Base-by-base conservation (phyloP, 352 stramenopile species). In the Phytophthora foliorum region DNA sequence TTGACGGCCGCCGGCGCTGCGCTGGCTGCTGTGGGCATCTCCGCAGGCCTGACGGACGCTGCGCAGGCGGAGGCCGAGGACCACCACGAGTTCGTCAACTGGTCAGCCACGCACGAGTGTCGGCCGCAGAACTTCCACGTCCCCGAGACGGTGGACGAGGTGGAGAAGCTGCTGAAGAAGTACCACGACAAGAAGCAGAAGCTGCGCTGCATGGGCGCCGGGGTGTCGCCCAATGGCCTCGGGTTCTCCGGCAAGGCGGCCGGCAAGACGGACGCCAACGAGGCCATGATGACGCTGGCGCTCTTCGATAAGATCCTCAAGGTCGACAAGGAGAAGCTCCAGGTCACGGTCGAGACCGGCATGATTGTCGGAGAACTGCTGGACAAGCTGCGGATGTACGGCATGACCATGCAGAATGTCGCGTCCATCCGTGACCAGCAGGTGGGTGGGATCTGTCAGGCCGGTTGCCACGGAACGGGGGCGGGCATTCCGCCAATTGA, bases 391-490 rank as follows among this genome's bases (percentile, higher is more conserved):
- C 83, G 86, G 8, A 70, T 58, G 19, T 76, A 98, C 68, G 89
- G 91, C 42, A 78, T 99, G 59, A 99, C 97, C 25, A 95, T 99
- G 72, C 92, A 98, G 50, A 99, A 99, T 64, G 92, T 99, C n/a
- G 97, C 97, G 25, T 99, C 93, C 5, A 99, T 99, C 75, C 96
- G 94, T 34, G 95, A 99, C 74, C 98, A 99, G 71, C 97, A 99
- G 67, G 91, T 99, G 34, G 97, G 96, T 31, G 98, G 98, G 2
- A 99, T 99, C 67, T 94, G 95, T 17, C 96, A 99, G 74, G 95
- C 90, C 63, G 91, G 90, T 13, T 97, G 91, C n/a, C 98, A 99
- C 76, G 98, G 98, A 41, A 99, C 97, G 21, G 98, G 98, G 17
- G 93, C 90, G 3, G 74, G 60, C 2, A 97, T 99, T 57, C 93